A percentile compares a stretch with the other conserved stretches of the same genome.
Evolutionary conservation across 257 asterid genomes (phyloP).

Genomic region (Nicotiana benthamiana): DNA sequence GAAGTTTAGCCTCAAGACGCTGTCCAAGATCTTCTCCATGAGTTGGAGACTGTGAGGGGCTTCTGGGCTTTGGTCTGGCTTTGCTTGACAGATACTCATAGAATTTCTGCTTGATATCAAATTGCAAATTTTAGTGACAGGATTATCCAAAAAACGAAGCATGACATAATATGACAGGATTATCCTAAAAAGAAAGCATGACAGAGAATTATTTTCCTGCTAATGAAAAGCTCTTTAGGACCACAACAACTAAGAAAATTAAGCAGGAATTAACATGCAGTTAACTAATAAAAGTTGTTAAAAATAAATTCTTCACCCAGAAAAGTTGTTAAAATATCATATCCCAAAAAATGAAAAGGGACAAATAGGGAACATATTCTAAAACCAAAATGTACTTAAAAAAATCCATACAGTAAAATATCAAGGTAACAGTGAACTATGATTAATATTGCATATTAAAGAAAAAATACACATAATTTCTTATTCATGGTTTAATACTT

Average conservation of each 20-base stretch:
- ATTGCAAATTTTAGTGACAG: conserved; percentile 5
- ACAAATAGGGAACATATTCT: not conserved
- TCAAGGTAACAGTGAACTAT: not conserved
- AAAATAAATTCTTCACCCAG: not conserved
- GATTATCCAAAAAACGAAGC: not conserved
- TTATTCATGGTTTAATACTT: not conserved
- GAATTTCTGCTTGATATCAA: conserved; percentile 48
- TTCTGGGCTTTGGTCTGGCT: conserved; percentile 83
- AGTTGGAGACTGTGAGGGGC: conserved; percentile 65
- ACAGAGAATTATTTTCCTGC: not conserved
- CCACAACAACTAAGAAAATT: not conserved
- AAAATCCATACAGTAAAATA: not conserved
- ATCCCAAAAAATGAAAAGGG: not conserved
- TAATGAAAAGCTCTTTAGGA: not conserved
- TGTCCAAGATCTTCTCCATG: conserved; percentile 77
- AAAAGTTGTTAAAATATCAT: not conserved
- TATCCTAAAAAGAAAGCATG: not conserved
- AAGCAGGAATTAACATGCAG: not conserved
- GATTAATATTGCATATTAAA: not conserved
- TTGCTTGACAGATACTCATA: conserved; percentile 77
- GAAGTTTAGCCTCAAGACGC: conserved; percentile 96
- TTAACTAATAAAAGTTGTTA: not conserved
- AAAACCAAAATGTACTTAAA: not conserved
- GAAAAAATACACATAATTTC: not conserved
- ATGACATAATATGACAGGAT: not conserved